Conservation (phyloP, 225 moss, liverwort and hornwort genomes). For the Sphagnum tenellum region DNA sequence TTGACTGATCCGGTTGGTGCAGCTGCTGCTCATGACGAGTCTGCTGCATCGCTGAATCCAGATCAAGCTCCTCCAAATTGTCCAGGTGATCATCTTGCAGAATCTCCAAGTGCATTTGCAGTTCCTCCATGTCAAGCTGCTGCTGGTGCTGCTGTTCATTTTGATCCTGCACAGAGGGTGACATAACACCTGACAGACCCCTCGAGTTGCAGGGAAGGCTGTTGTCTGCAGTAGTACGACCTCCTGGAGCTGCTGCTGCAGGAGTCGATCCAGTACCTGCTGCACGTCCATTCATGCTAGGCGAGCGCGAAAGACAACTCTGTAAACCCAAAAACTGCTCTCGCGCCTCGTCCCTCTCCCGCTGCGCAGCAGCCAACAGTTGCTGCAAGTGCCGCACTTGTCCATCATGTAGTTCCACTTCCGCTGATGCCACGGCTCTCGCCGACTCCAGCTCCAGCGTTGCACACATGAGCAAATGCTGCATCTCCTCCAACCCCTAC, state of each 20-base stretch:
- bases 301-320: conserved; percentile 43
- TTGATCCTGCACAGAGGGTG: conserved; percentile 15
- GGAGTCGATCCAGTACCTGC: conserved; percentile 18
- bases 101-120: conserved; percentile 16
- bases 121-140: conserved; percentile 57
- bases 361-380: conserved; percentile 41
- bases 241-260: conserved; percentile 10
- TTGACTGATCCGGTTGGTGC: no score
- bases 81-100: conserved; percentile 42
- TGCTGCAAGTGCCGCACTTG: conserved; percentile 82
- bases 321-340: conserved; percentile 56
- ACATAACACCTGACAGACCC: no score
- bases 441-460: conserved; percentile 61
- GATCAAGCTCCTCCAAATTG: conserved; percentile 28
- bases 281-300: conserved; percentile 44
- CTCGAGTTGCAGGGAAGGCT: no score
- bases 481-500: conserved; percentile 65
- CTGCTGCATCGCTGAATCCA: neutral
- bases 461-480: conserved; percentile 54
- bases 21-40: no score
- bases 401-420: conserved; percentile 59
- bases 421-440: conserved; percentile 47
- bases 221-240: no score
- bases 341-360: conserved; percentile 76
- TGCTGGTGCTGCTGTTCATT: conserved; percentile 48